A percentile compares a stretch with the other conserved stretches of the same genome.
phyloP scores from a whole-genome alignment of 331 rosid genomes.

The Saraca asoca region DNA sequence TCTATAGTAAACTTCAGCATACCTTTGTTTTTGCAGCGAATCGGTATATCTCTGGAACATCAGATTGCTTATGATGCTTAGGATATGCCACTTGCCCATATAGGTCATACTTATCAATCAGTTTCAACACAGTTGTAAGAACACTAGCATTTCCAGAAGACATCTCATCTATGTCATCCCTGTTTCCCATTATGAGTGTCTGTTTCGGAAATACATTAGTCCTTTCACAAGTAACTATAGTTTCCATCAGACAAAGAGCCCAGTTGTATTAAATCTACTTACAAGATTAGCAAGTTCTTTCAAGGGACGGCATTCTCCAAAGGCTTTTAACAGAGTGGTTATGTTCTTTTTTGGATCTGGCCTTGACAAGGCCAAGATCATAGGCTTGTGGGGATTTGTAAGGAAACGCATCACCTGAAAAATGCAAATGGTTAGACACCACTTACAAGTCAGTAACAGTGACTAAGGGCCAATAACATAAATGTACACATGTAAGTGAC shows the following conservation, averaged over 20 bases:
- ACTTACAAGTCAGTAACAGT: slow-evolving; percentile 5
- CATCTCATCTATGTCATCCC: slow-evolving; percentile 84
- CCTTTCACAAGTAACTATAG: slow-evolving; percentile 8
- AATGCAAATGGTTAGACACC: slow-evolving; percentile 7
- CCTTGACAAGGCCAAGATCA: slow-evolving; percentile 86
- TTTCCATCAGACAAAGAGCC: neutral
- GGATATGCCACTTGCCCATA: slow-evolving; percentile 92
- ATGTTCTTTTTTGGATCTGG: slow-evolving; percentile 91
- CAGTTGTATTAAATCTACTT: slow-evolving; percentile 37
- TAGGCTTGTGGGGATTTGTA: slow-evolving; percentile 85
- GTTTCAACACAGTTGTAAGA: slow-evolving; percentile 73
- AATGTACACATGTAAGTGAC: slow-evolving; percentile 35
- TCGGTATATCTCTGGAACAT: slow-evolving; percentile 88
- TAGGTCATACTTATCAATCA: slow-evolving; percentile 83
- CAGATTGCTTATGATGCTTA: slow-evolving; percentile 86
- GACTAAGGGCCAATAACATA: neutral
- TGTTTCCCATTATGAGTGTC: slow-evolving; percentile 87
- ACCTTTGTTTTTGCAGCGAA: slow-evolving; percentile 88
- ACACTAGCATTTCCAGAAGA: slow-evolving; percentile 75
- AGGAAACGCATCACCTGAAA: slow-evolving; percentile 82
- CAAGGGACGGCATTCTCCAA: slow-evolving; percentile 83
- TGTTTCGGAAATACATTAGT: slow-evolving; percentile 37
- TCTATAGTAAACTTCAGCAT: slow-evolving; percentile 14
- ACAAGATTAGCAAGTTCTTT: slow-evolving; percentile 90
- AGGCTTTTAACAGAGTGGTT: slow-evolving; percentile 83